phyloP scores from a whole-genome alignment of 225 moss, liverwort and hornwort genomes.

The Rhytidiadelphus loreus region DNA sequence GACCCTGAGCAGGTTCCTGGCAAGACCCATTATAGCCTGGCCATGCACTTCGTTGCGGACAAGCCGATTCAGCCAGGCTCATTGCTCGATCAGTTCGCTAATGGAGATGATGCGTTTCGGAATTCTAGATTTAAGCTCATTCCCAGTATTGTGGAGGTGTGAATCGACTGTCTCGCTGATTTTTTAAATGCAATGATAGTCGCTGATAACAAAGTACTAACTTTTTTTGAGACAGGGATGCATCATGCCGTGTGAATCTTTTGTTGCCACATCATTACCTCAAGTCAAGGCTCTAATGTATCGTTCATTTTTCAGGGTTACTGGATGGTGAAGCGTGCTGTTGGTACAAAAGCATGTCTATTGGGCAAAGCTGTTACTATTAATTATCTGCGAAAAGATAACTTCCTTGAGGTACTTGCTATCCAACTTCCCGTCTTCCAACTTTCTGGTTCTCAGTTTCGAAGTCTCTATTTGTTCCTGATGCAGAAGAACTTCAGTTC shows the following conservation, averaged over 20 bases:
- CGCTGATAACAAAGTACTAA: neutral
- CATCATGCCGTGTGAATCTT: neutral
- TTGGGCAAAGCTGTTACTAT: conserved; percentile 71
- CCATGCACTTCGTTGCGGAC: conserved; percentile 59
- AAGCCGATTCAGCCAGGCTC: conserved; percentile 58
- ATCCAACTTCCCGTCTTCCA: neutral
- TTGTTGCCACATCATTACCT: neutral
- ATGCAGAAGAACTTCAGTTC: neutral
- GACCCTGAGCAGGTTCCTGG: conserved; percentile 51
- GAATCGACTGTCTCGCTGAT: neutral
- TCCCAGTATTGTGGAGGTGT: conserved; percentile 72
- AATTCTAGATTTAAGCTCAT: conserved; percentile 77
- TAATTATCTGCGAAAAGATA: conserved; percentile 60
- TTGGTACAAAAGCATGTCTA: conserved; percentile 72
- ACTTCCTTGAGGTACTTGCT: conserved; percentile 59
- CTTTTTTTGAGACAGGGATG: neutral
- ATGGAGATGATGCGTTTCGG: conserved; percentile 69
- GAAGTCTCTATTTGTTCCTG: neutral
- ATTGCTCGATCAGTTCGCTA: conserved; percentile 58
- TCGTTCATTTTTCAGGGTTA: conserved; percentile 40
- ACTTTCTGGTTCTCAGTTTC: neutral
- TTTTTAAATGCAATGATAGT: neutral
- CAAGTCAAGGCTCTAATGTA: neutral
- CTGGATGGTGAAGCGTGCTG: conserved; percentile 83
- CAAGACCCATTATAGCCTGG: conserved; percentile 53